Evolutionary conservation across 2,329 filamentous ascomycete genomes (phyloP), one percentile per base, ranked within the genome.

Genomic region (Nigrospora sphaerica): DNA sequence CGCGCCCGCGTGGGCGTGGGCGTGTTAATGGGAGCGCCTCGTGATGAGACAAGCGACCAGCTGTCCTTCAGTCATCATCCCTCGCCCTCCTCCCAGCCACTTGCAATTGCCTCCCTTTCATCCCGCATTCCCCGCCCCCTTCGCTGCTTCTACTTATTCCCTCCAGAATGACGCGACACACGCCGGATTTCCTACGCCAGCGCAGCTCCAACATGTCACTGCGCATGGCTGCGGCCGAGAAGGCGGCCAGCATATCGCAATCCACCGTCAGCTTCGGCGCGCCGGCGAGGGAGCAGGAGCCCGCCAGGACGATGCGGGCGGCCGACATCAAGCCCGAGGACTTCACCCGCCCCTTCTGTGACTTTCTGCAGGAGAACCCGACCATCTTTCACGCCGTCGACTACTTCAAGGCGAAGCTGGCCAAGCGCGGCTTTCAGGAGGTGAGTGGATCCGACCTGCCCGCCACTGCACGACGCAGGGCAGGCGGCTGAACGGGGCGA

Each of bases 341-440:
- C 49, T 95, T 90, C 64, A 86, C 88, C 10, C 75, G 89, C 67
- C 88, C 90, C 1, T 96, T 95, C 64, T 85, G 86, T 62, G 78
- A 88, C 44, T 97, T 96, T 62, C 78, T 97, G 71, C 86, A 83
- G 39, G 78, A 86, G 51, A 95, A 96, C 62, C 93, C 93, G 0
- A 97, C 93, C 10, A 80, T 96, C 40, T 98, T 95, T 65, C 93
- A 98, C 60, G 82, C 88, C 1, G 90, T 96, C 28, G 78, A 82
- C 48, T 80, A 88, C 56, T 88, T 95, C 62, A 82, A 85, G 58
- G 72, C 75, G 47, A 83, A 90, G 58, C 77, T 96, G 41, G 73
- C 77, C 51, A 75, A 80, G 35, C 73, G 80, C 34, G 92, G 89
- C 39, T 98, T 87, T 67, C 77, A 75, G 49, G 83, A 82, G 68